Evolutionary conservation across 805 yeast genomes (phyloP).

Genomic region (Metschnikowia lachancei): DNA sequence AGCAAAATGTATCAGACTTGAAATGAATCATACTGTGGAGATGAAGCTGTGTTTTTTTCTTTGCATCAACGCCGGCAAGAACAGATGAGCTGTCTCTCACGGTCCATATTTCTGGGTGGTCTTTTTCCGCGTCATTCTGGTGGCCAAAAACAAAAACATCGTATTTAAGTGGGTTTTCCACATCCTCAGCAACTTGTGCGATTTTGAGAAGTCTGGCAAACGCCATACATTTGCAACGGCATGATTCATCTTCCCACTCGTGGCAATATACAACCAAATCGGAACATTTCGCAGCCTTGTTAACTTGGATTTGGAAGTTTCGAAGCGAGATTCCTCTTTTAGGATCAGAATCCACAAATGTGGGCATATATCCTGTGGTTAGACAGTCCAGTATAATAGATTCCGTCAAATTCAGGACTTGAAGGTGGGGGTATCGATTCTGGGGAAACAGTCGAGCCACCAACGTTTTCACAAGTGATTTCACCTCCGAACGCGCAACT

Average conservation of each 20-base stretch:
- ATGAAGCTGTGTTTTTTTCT: slow-evolving; percentile 22
- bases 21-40: slow-evolving; percentile 10
- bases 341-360: slow-evolving; percentile 62
- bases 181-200: slow-evolving; percentile 31
- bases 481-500: slow-evolving; percentile 36
- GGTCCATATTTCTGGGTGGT: slow-evolving; percentile 12
- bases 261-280: slow-evolving; percentile 67
- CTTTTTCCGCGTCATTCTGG: slow-evolving; percentile 6
- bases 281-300: slow-evolving; percentile 71
- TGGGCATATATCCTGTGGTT: slow-evolving; percentile 45
- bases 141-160: slow-evolving; percentile 23
- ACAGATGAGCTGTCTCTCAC: slow-evolving; percentile 14
- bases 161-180: slow-evolving; percentile 9
- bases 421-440: background rate
- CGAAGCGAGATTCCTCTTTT: slow-evolving; percentile 71
- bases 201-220: slow-evolving; percentile 36
- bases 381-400: slow-evolving; percentile 43
- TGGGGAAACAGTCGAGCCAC: slow-evolving; percentile 9
- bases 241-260: slow-evolving; percentile 4
- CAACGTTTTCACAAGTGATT: slow-evolving; percentile 3
- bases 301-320: slow-evolving; percentile 81
- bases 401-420: slow-evolving; percentile 19
- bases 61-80: slow-evolving; percentile 13
- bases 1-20: slow-evolving; percentile 13
- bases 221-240: slow-evolving; percentile 17